Conservation (phyloP, 345 rosid genomes). For the Salix udensis region DNA sequence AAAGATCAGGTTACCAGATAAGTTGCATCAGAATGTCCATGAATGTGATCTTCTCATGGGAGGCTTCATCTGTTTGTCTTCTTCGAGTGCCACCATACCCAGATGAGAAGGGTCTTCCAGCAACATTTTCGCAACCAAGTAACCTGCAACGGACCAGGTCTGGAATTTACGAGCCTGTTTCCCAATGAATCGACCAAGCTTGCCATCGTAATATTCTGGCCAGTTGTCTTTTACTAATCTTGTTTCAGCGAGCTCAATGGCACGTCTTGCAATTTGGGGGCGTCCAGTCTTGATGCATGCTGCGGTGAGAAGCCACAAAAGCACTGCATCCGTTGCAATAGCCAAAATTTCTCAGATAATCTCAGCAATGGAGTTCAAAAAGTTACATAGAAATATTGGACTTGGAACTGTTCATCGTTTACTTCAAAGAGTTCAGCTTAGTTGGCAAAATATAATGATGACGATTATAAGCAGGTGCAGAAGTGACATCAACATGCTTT, state of each 20-base stretch:
- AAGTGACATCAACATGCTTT: too few relatives aligned
- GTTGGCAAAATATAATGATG: not conserved
- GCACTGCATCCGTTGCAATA: conserved; percentile 46
- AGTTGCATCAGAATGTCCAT: conserved; percentile 19
- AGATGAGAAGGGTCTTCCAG: conserved; percentile 89
- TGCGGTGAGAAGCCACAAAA: conserved; percentile 86
- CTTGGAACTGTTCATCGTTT: not conserved
- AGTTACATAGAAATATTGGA: too few relatives aligned
- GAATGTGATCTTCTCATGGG: conserved; percentile 73
- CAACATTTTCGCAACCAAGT: conserved; percentile 94
- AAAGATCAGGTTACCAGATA: not conserved
- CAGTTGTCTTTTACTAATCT: conserved; percentile 73
- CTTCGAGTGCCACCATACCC: conserved; percentile 83
- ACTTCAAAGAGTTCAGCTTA: not conserved
- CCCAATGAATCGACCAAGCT: conserved; percentile 79
- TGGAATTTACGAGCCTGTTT: conserved; percentile 82
- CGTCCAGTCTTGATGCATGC: conserved; percentile 91
- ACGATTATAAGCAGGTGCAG: not conserved
- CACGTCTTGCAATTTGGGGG: conserved; percentile 85
- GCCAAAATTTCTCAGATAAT: not conserved
- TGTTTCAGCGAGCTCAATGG: conserved; percentile 70
- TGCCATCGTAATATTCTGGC: conserved; percentile 97
- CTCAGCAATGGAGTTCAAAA: not conserved
- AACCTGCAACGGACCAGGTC: conserved; percentile 93
- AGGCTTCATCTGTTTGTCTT: conserved; percentile 85